phyloP scores from a whole-genome alignment of 2,329 filamentous ascomycete species.

The Paraconiothyrium sp. region DNA sequence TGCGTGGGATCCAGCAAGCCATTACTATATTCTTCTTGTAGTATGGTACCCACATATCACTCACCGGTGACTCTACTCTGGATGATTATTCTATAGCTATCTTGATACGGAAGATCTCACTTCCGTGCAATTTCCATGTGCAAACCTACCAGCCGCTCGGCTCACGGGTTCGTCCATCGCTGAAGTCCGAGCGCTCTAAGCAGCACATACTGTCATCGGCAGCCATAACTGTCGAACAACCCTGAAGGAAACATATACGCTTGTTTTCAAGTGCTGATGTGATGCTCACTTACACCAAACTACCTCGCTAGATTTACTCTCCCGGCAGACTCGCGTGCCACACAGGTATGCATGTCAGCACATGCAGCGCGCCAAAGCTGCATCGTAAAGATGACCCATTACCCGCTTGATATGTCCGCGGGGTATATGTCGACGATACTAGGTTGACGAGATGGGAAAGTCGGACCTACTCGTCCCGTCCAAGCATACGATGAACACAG shows the following conservation, averaged over 20 bases:
- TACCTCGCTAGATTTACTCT: too few species aligned
- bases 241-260: background rate
- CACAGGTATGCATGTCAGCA: background rate
- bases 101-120: background rate
- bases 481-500: background rate
- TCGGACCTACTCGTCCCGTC: slow-evolving; percentile 3
- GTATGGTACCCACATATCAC: too few species aligned
- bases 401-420: background rate
- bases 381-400: background rate
- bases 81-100: background rate
- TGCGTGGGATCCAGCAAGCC: too few species aligned
- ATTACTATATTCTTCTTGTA: too few species aligned
- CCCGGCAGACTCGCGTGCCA: background rate
- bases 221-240: slow-evolving; percentile 4
- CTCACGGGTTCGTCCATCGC: slow-evolving; percentile 1
- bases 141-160: slow-evolving; percentile 1
- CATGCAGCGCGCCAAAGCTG: background rate
- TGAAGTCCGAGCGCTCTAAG: slow-evolving; percentile 1
- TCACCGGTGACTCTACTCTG: too few species aligned
- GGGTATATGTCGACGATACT: background rate
- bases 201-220: background rate
- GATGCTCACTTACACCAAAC: background rate
- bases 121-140: background rate
- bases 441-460: background rate
- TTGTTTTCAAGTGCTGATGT: background rate